Percentiles rank a stretch among this genome's conserved stretches.
These are phyloP conservation scores for Mycosphaerella arachidis DNA, from an alignment of 2,329 filamentous ascomycete species.

Conservation along the genomic window DNA sequence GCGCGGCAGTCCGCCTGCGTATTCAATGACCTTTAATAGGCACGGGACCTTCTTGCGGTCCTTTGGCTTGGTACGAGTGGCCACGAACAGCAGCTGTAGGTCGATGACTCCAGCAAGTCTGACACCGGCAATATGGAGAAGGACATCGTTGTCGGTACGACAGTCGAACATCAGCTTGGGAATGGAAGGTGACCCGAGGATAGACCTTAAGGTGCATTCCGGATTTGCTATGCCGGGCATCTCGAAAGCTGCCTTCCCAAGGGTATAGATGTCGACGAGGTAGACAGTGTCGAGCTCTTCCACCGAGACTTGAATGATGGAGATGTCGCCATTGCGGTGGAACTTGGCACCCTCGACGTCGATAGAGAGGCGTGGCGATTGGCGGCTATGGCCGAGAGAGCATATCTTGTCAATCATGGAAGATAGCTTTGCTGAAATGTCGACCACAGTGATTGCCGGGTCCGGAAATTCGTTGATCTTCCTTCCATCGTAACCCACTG, in stretches of 20 bases:
- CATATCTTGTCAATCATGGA: neutral
- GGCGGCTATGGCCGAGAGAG: neutral
- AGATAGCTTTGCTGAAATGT: neutral
- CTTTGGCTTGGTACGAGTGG: slow-evolving; percentile 24
- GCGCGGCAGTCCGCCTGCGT: neutral
- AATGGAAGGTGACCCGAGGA: slow-evolving; percentile 44
- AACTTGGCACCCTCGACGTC: neutral
- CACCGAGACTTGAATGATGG: neutral
- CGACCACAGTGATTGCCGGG: neutral
- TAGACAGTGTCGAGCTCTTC: slow-evolving; percentile 26
- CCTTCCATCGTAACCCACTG: neutral
- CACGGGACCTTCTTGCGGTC: neutral
- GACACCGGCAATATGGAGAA: slow-evolving; percentile 46
- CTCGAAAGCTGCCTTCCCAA: slow-evolving; percentile 40
- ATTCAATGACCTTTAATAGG: neutral
- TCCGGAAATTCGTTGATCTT: neutral
- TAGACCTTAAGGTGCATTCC: slow-evolving; percentile 29
- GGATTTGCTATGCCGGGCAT: slow-evolving; percentile 23
- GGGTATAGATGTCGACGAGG: slow-evolving; percentile 44
- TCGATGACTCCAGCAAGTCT: slow-evolving; percentile 46
- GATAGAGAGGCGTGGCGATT: neutral
- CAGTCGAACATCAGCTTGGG: slow-evolving; percentile 57
- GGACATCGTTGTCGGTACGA: slow-evolving; percentile 54
- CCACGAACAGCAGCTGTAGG: slow-evolving; percentile 55
- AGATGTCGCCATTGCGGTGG: neutral